Base-by-base conservation (phyloP, 1,139 yeast genomes). In the Candida sanyaensis region DNA sequence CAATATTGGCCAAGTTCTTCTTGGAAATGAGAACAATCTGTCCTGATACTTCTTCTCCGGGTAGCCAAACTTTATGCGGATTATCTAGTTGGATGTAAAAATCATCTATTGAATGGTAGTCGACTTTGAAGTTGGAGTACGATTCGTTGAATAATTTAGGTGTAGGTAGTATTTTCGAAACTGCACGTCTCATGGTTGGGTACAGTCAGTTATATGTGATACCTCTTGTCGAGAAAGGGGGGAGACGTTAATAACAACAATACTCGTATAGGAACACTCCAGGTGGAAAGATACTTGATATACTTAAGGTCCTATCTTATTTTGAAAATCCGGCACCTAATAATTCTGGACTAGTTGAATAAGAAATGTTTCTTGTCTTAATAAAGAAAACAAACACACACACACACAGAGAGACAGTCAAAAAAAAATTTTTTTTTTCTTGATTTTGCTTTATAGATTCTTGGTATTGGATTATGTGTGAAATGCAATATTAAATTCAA, bases 41-140 rank as follows among this genome's bases (percentile, higher is more conserved):
- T 6, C 93, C 93, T 1, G 76, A 67, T n/a, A 86, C 78, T 55
- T 80, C 80, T 50, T 85, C 88, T 11, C 90, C 89, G 0, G 91
- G 90, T 12, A 72, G 65, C 75, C 82, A 84, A 21, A 78, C 70
- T 58, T 80, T 78, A 64, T 88, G 96, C 1, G 96, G 93, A 50
- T 85, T 84, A 55, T 84, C 86, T 48, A 89, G 69, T 44, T 75
- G 76, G 41, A 89, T 81, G 63, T 81, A 86, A 63, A 88, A 86
- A 54, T 86, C 90, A 46, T 79, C 77, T 51, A 80, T 75, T 6
- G 78, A 66, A 45, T 68, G 70, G 55, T 71, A 65, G 53, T 79
- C 84, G 30, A 78, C 56, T 50, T 64, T 69, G 53, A 72, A 66
- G 39, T 47, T 54, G 30, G 57, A 49, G 13, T 46, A 33, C 1